Percentiles rank a stretch among this genome's conserved stretches.
These are phyloP conservation scores for Zygosaccharomyces sapae DNA, from an alignment of 1,139 yeast genomes.

Conservation along the genomic window DNA sequence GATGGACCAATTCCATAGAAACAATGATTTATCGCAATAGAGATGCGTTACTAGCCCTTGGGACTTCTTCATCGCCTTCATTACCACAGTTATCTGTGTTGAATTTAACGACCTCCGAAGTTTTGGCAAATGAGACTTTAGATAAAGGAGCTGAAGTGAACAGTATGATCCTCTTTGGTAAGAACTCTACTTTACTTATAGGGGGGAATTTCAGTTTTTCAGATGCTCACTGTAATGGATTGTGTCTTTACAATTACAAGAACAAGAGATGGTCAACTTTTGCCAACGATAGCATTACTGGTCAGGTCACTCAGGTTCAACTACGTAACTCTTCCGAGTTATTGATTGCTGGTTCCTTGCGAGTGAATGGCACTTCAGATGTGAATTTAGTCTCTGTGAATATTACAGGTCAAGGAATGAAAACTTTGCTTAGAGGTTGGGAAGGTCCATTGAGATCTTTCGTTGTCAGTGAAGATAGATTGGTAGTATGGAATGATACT, in stretches of 20 bases:
- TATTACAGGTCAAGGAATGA: slow-evolving; percentile 12
- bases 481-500: slow-evolving; percentile 26
- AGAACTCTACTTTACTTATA: slow-evolving; percentile 52
- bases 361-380: slow-evolving; percentile 10
- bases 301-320: slow-evolving; percentile 52
- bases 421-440: slow-evolving; percentile 13
- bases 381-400: slow-evolving; percentile 24
- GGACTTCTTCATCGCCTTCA: slow-evolving; percentile 12
- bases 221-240: slow-evolving; percentile 53
- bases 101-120: slow-evolving; percentile 24
- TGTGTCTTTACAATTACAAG: slow-evolving; percentile 64
- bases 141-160: slow-evolving; percentile 42
- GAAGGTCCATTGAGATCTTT: slow-evolving; percentile 15
- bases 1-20: slow-evolving; percentile 18
- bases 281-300: slow-evolving; percentile 43
- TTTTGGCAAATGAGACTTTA: slow-evolving; percentile 24
- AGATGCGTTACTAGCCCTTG: slow-evolving; percentile 23
- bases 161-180: slow-evolving; percentile 51
- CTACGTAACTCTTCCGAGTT: slow-evolving; percentile 50
- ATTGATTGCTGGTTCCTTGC: slow-evolving; percentile 59
- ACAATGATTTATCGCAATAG: slow-evolving; percentile 20
- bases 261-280: slow-evolving; percentile 53
- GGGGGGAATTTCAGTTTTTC: slow-evolving; percentile 76
- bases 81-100: slow-evolving; percentile 18
- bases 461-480: slow-evolving; percentile 8